Base-by-base conservation (phyloP, 2,329 filamentous ascomycete genomes). In the Coccinonectria pachysandricola region DNA sequence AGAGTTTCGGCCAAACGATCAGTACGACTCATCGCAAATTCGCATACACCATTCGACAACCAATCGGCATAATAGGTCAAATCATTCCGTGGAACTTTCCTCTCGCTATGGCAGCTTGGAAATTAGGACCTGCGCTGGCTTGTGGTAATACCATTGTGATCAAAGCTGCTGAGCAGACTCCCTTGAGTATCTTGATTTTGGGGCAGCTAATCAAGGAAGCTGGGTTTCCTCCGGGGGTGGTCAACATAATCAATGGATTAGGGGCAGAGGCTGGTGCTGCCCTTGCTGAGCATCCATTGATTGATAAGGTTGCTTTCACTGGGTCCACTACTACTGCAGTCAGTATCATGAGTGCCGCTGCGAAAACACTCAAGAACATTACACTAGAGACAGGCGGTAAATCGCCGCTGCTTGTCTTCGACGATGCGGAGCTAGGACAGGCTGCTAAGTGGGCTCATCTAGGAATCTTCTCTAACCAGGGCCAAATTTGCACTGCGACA, bases 241-340 rank as follows among this genome's bases (percentile, higher is more conserved):
- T 87, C 38, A 87, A 87, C 51, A 68, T 87, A 30, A 50, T 85
- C 30, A 84, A 84, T 34, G 82, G 82, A 0, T 65, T 73, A 27
- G 81, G 81, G 14, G 64, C 64, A 14, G 73, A 75, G 18, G 75
- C 79, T 0, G 82, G 82, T 8, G 64, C 74, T 5, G 75, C 79
- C 0, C 63, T 87, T 7, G 76, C 74, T 2, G 63, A 65, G 20
- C 82, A 88, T 47, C 56, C 71, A 13, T 68, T 68, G 21, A 65
- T 88, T 10, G 75, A 83, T 46, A 87, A 87, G 60, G 65, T 88
- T 34, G 79, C 81, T 0, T 88, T 87, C 38, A 87, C 82, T 0
- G 82, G 82, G 19, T 80, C 74, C 4, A 87, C 81, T 0, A 59
- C 61, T 2, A 86, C 80, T 1, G 82, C 76, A 6, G 71, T 72